Base-by-base conservation (phyloP, 148 eudicot species). In the Rhododendron williamsianum region DNA sequence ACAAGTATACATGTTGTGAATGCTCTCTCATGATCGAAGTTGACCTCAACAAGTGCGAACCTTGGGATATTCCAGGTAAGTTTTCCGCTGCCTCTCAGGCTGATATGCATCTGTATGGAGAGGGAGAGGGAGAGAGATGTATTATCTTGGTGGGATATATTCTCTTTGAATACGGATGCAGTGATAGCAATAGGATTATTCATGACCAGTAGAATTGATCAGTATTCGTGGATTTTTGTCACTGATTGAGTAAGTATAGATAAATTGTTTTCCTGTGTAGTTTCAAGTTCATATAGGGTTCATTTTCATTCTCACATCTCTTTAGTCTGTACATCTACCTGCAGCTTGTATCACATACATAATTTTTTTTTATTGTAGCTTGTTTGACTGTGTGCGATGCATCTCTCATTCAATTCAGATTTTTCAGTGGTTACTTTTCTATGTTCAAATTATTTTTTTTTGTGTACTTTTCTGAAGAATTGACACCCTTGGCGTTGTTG, bases 21-120 rank as follows among this genome's bases (percentile, higher is more conserved):
- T 91, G 89, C 82, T 58, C 94, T 86, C 88, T 92, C 35, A 82
- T 95, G 65, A 86, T 92, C 52, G 92, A 96, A 90, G 95, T 96
- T 85, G 98, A 96, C 88, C 98, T 96, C 72, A 94, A 94, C 91
- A 93, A 93, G 90, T 92, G 94, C 67, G 98, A 96, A 51, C 98
- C 98, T 85, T 96, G 98, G 98, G 98, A 96, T 81, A 89, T 96
- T 90, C 98, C 98, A 43, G 93, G 98, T 95, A 4, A 45, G 23
- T 78, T 6, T 19, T 74, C 10, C 4, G 3, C 78, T 38, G 78
- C 48, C 46, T 38, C 48, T 43, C 45, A 19, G 13, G 7, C 78
- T 69, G 36, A 69, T 27, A 69, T 69, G 38, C 36, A 69, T 69
- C 74, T 69, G 18, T 71, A 33, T 13, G 8, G 36, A 71, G 72